phyloP scores from a whole-genome alignment of 495 filamentous ascomycete genomes.

The Penicillium silybi region DNA sequence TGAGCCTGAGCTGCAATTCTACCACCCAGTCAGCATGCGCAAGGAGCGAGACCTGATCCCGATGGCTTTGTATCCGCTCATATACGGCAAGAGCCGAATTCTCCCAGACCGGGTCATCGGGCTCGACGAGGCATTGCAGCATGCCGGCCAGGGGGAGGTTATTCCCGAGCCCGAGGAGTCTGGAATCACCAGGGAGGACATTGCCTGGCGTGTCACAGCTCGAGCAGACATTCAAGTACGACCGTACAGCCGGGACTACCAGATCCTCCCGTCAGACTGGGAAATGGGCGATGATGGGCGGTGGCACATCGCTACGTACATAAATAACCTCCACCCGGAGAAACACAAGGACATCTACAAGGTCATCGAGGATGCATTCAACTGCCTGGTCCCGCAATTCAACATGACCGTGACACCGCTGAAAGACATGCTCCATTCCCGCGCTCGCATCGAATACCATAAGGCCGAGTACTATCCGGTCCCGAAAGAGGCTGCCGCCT shows the following conservation, averaged over 20 bases:
- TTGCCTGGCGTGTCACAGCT: constrained; percentile 39
- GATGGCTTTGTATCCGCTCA: constrained; percentile 41
- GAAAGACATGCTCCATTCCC: constrained; percentile 32
- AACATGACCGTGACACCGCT: constrained; percentile 38
- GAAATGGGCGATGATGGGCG: constrained; percentile 23
- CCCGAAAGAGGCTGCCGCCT: constrained; percentile 12
- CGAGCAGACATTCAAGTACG: constrained; percentile 26
- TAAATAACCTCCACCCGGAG: constrained; percentile 46
- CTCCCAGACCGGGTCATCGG: constrained; percentile 23
- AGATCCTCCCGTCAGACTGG: constrained; percentile 39
- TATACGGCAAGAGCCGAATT: constrained; percentile 37
- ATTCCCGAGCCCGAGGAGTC: constrained; percentile 25
- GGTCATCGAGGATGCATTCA: constrained; percentile 41
- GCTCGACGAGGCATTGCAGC: constrained; percentile 22
- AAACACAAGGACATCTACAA: constrained; percentile 31
- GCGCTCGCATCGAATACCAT: constrained; percentile 29
- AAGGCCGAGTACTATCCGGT: constrained; percentile 30
- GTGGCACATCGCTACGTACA: constrained; percentile 40
- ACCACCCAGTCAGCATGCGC: constrained; percentile 16
- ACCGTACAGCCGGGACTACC: constrained; percentile 31
- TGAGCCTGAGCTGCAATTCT: constrained; percentile 14
- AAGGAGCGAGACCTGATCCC: constrained; percentile 35
- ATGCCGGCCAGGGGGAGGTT: constrained; percentile 25
- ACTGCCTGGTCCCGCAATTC: constrained; percentile 38
- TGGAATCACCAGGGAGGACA: constrained; percentile 31